Conservation (phyloP, 2,329 filamentous ascomycete genomes). For the Hypomyces perniciosus region DNA sequence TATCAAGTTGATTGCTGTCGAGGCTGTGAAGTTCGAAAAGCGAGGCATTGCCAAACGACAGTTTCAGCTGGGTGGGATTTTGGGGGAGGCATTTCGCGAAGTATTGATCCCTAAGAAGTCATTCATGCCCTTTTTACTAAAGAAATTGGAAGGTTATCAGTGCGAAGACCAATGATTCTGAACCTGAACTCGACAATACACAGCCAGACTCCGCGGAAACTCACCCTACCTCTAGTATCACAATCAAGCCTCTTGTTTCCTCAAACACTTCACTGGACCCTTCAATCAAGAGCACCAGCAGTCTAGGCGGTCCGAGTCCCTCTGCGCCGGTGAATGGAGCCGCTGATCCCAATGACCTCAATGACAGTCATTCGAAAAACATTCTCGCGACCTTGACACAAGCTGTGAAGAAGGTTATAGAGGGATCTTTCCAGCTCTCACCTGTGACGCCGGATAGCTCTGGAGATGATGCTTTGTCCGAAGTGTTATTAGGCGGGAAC, state of each 20-base stretch:
- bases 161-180: neutral
- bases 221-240: neutral
- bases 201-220: neutral
- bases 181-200: neutral
- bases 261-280: neutral
- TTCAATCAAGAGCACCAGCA: no score
- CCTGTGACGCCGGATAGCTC: neutral
- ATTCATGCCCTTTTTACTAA: neutral
- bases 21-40: slow-evolving; percentile 1
- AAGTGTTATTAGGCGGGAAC: neutral
- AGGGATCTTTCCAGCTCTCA: neutral
- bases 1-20: slow-evolving; percentile 7
- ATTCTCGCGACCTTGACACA: slow-evolving; percentile 15
- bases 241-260: neutral
- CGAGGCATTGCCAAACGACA: slow-evolving; percentile 15
- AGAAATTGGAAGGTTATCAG: neutral
- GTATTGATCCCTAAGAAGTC: slow-evolving; percentile 6
- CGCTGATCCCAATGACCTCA: neutral
- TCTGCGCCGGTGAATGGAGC: neutral
- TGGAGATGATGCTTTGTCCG: slow-evolving; percentile 4
- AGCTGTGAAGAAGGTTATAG: slow-evolving; percentile 13
- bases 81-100: slow-evolving; percentile 12
- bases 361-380: neutral
- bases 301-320: neutral
- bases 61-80: slow-evolving; percentile 20